Conservation (phyloP, 768 basidiomycete genomes). For the Tricholoma hemisulphureum region DNA sequence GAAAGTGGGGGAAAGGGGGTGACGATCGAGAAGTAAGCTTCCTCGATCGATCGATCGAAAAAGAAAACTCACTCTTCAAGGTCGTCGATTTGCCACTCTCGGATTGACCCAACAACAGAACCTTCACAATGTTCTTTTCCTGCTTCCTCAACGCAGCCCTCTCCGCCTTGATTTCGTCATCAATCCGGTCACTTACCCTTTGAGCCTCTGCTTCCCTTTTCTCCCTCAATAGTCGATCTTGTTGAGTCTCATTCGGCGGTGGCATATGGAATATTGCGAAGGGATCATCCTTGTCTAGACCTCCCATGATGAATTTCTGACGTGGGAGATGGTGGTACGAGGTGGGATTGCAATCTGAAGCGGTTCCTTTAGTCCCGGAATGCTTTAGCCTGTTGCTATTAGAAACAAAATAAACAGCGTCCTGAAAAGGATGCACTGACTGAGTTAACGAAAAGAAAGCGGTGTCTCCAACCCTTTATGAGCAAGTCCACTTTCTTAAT, state of each 20-base stretch:
- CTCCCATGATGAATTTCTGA: background rate
- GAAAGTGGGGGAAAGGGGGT: too few species aligned
- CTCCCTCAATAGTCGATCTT: conserved; percentile 43
- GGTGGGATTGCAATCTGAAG: background rate
- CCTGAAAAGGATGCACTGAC: too few species aligned
- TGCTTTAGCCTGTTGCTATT: too few species aligned
- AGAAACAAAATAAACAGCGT: too few species aligned
- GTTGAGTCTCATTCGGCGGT: conserved; percentile 54
- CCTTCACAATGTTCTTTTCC: conserved; percentile 43
- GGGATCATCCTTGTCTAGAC: conserved; percentile 54
- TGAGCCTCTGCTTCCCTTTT: conserved; percentile 55
- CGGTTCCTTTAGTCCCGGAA: background rate
- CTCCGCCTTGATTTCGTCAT: conserved; percentile 52
- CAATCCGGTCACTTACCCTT: conserved; percentile 56
- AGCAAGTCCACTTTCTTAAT: too few species aligned
- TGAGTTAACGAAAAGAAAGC: too few species aligned
- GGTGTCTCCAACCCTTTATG: too few species aligned
- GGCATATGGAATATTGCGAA: conserved; percentile 57
- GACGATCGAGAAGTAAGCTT: background rate
- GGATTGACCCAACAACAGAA: conserved; percentile 58
- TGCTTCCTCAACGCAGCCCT: conserved; percentile 42
- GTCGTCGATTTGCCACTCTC: conserved; percentile 66
- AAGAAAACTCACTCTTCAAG: conserved; percentile 46
- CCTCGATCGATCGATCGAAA: background rate
- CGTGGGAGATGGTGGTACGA: background rate